Base-by-base conservation (phyloP, 129 eudicot genomes). In the Apium graveolens region DNA sequence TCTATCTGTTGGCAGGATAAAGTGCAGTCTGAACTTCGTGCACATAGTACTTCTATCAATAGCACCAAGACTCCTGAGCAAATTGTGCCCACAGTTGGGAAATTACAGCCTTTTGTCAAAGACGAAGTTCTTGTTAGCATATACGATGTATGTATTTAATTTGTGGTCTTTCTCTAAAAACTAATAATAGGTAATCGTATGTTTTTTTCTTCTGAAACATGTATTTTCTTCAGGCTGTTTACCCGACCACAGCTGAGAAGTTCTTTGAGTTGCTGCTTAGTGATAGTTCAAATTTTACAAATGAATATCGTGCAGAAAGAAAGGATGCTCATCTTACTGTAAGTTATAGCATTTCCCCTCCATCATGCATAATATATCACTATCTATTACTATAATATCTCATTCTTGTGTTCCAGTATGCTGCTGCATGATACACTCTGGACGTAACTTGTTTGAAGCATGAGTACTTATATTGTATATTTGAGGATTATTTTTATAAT, bases 21-120 rank as follows among this genome's bases (percentile, higher is more conserved):
- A 80, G 92, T 85, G 77, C 96, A 90, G 76, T 95, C 98, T 34
- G 98, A 84, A 79, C 83, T 95, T 79, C 92, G 97, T 41, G 97
- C 98, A 41, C 90, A 85, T 82, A 93, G 97, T 80, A 94, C 97
- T 86, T 91, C 98, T 46, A 34, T 81, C 60, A 82, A 78, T 78
- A 82, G 79, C 72, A 62, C 81, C 77, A 82, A 84, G 81, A 78
- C 82, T 77, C 87, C 86, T 48, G 90, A 84, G 79, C 92, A 95
- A 90, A 88, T 72, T 60, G 80, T 74, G 55, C 86, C 84, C 3
- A 84, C 82, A 32, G 57, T 76, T 39, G 82, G 31, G 48, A 91
- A 95, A 78, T 78, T 73, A 75, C 96, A 91, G 77, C 96, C 96
- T 8, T 90, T 95, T 77, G 83, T 95, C 82, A 91, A 91, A 73